phyloP scores from a whole-genome alignment of 345 rosid genomes.

The Rhizophora mangle region DNA sequence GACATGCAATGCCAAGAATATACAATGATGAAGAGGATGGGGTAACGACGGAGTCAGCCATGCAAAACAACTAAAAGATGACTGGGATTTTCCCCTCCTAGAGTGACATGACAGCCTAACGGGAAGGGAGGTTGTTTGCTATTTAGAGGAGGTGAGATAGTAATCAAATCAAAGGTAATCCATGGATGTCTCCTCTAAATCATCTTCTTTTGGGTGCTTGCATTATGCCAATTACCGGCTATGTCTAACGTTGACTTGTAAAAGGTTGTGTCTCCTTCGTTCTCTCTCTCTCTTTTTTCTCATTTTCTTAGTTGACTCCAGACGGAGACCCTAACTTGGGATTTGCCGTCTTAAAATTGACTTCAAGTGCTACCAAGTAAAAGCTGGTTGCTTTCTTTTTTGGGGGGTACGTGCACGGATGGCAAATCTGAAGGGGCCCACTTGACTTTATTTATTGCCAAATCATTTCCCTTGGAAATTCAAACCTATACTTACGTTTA shows the following conservation, averaged over 20 bases:
- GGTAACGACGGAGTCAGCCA: neutral
- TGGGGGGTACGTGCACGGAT: too few species aligned
- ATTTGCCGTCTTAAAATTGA: too few species aligned
- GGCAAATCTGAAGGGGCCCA: too few species aligned
- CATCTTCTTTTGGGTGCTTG: neutral
- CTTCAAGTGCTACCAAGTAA: too few species aligned
- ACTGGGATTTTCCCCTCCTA: too few species aligned
- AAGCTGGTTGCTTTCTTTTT: too few species aligned
- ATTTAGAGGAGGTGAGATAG: neutral
- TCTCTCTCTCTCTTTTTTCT: neutral
- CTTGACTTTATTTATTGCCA: too few species aligned
- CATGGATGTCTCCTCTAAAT: conserved; percentile 16
- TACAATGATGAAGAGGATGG: neutral
- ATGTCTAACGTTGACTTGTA: neutral
- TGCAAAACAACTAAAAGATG: too few species aligned
- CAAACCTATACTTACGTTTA: too few species aligned
- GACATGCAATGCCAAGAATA: neutral
- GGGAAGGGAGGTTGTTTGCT: neutral
- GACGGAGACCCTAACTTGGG: too few species aligned
- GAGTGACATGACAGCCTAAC: neutral
- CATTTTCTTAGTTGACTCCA: too few species aligned
- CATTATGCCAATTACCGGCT: neutral
- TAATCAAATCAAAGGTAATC: conserved; percentile 2
- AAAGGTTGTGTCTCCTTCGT: neutral
- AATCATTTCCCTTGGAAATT: too few species aligned